These are phyloP conservation scores for Talaromyces proteolyticus DNA, from an alignment of 495 filamentous ascomycete species.

Conservation along the genomic window DNA sequence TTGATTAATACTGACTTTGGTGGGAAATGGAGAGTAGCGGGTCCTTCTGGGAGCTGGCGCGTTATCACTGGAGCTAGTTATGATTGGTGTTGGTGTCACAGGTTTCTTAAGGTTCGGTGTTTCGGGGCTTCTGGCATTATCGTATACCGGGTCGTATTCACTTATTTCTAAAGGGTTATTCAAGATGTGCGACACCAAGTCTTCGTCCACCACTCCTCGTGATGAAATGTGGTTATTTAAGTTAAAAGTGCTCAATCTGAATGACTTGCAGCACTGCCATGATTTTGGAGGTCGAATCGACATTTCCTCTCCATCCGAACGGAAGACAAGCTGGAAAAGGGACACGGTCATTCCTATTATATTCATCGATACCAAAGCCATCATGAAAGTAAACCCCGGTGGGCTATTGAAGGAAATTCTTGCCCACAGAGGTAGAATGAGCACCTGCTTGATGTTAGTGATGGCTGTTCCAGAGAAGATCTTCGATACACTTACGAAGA, in stretches of 20 bases:
- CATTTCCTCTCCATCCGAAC: slow-evolving; percentile 23
- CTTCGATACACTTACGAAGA: slow-evolving; percentile 25
- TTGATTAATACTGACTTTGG: slow-evolving; percentile 4
- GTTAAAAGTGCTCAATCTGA: too few species aligned
- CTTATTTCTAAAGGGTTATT: not conserved
- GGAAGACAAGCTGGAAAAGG: slow-evolving; percentile 25
- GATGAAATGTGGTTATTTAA: slow-evolving; percentile 19
- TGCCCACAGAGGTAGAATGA: slow-evolving; percentile 26
- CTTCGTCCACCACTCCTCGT: slow-evolving; percentile 2
- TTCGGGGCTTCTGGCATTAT: not conserved
- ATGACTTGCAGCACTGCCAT: slow-evolving; percentile 7
- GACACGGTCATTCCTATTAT: slow-evolving; percentile 23
- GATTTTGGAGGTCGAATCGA: slow-evolving; percentile 18
- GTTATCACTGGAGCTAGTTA: not conserved
- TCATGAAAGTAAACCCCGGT: slow-evolving; percentile 18
- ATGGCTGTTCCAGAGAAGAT: too few species aligned
- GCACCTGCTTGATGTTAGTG: too few species aligned
- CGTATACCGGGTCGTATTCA: not conserved
- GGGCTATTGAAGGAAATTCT: slow-evolving; percentile 6
- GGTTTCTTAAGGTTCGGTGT: slow-evolving; percentile 6
- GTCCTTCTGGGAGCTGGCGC: not conserved
- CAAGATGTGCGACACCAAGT: not conserved
- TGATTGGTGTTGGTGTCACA: slow-evolving; percentile 3
- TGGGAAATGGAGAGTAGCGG: slow-evolving; percentile 11
- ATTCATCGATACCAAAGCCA: slow-evolving; percentile 30